These are phyloP conservation scores for Zizania palustris DNA, from an alignment of 202 grass and related monocot species.

Conservation along the genomic window DNA sequence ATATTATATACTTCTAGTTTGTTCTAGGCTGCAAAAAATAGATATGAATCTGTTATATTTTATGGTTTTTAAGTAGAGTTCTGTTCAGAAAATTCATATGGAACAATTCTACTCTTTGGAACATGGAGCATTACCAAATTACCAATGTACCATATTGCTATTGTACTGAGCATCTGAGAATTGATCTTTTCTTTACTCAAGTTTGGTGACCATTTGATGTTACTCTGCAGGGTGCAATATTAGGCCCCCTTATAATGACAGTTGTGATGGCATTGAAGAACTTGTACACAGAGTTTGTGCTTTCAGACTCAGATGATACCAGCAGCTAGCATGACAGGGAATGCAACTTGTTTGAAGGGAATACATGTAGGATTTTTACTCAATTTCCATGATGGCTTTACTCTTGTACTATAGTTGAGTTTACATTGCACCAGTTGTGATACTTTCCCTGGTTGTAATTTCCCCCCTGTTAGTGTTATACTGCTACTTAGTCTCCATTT, in stretches of 20 bases:
- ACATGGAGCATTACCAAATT: slow-evolving; percentile 11
- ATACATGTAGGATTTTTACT: slow-evolving; percentile 37
- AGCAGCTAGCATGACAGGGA: slow-evolving; percentile 51
- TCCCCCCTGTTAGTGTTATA: slow-evolving; percentile 15
- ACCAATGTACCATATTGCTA: background rate
- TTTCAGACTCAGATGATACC: slow-evolving; percentile 61
- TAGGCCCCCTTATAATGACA: slow-evolving; percentile 93
- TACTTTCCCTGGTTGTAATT: slow-evolving; percentile 43
- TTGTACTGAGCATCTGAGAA: slow-evolving; percentile 12
- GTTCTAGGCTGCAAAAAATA: slow-evolving; percentile 20
- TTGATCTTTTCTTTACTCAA: background rate
- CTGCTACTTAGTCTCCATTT: slow-evolving; percentile 20
- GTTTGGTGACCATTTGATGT: slow-evolving; percentile 24
- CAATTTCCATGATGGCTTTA: slow-evolving; percentile 37
- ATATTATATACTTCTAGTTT: slow-evolving; percentile 6
- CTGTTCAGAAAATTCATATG: slow-evolving; percentile 2
- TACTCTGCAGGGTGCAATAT: slow-evolving; percentile 83
- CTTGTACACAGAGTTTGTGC: slow-evolving; percentile 94
- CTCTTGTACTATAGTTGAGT: slow-evolving; percentile 43
- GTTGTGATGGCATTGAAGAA: slow-evolving; percentile 96
- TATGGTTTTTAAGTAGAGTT: background rate
- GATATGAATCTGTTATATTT: background rate
- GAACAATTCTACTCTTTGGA: background rate
- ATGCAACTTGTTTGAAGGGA: slow-evolving; percentile 30
- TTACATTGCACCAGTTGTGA: slow-evolving; percentile 42